Evolutionary conservation across 2,329 filamentous ascomycete genomes (phyloP), one percentile per base, ranked within the genome.

Genomic region (Anthostomella pinea): DNA sequence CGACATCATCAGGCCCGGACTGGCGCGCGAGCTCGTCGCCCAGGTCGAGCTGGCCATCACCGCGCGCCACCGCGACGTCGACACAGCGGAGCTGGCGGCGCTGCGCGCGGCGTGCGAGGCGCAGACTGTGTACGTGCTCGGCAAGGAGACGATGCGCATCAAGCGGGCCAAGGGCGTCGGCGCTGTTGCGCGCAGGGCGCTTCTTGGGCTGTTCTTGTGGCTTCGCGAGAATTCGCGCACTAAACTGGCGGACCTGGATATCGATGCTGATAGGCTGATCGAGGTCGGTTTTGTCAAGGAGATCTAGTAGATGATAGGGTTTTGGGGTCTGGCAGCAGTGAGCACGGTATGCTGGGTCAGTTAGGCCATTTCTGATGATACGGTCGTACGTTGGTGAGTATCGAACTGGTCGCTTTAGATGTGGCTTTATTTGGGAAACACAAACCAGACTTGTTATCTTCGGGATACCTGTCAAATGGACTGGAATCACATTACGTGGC

Each of bases 241-340:
- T n/a, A 34, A 34, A 17, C 23, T 34, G 10, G 32, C 32, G 8
- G 32, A 34, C 17, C 24, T 34, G 6, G 24, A 34, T 8, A 34
- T 34, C 13, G 32, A 34, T 27, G 32, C 32, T 3, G 32, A 34
- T 17, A 26, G 22, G 13, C 32, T 34, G 22, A 21, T 34, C 11
- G 32, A 34, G 23, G 32, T 34, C n/a, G 32, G 32, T 17, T 34
- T 34, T 10, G 32, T 34, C 32, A 34, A 34, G 18, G 32, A 34
- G 17, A 26, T 34, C 15, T 34, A 34, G 23, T 18, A 22, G 11
- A 31, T n/a, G n/a, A n/a, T n/a, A n/a, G n/a, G n/a, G n/a, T n/a
- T n/a, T n/a, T n/a, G n/a, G n/a, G n/a, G n/a, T n/a, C n/a, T n/a
- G n/a, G n/a, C n/a, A n/a, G n/a, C n/a, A n/a, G n/a, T n/a, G n/a